phyloP scores from a whole-genome alignment of 345 rosid genomes.

The Brassica carinata region DNA sequence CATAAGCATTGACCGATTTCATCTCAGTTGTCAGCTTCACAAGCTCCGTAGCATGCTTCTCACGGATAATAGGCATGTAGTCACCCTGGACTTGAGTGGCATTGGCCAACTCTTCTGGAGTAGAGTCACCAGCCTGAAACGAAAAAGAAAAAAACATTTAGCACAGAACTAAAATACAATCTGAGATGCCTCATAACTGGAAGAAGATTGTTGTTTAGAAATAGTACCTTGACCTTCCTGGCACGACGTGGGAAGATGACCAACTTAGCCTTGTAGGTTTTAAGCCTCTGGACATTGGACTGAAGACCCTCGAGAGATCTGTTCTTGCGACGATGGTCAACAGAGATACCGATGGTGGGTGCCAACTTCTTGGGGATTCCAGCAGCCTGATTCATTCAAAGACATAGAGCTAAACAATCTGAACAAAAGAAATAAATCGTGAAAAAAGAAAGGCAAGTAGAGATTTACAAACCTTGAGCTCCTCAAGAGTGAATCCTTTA shows the following conservation, averaged over 20 bases:
- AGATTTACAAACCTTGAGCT: conserved; percentile 63
- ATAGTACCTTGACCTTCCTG: conserved; percentile 62
- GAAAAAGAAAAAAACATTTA: neutral
- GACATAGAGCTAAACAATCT: neutral
- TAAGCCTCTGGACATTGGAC: conserved; percentile 76
- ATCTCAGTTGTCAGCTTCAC: conserved; percentile 72
- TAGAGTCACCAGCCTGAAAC: conserved; percentile 82
- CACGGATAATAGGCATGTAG: conserved; percentile 65
- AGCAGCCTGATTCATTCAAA: conserved; percentile 32
- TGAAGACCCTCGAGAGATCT: conserved; percentile 72
- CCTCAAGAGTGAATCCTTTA: conserved; percentile 83
- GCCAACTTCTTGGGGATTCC: conserved; percentile 73
- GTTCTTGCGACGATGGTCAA: conserved; percentile 77
- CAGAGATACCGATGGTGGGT: conserved; percentile 71
- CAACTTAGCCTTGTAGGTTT: conserved; percentile 84
- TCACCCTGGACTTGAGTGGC: conserved; percentile 80
- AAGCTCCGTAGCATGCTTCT: conserved; percentile 74
- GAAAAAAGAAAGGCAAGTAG: neutral
- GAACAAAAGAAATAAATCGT: neutral
- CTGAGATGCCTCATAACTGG: neutral
- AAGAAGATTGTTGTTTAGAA: neutral
- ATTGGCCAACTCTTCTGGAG: conserved; percentile 77
- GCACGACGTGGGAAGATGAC: conserved; percentile 84
- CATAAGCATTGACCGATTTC: conserved; percentile 76
- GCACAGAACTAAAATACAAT: neutral